Evolutionary conservation across 352 stramenopile genomes (phyloP), one percentile per base, ranked within the genome.

Genomic region (Pythium catenulatum): DNA sequence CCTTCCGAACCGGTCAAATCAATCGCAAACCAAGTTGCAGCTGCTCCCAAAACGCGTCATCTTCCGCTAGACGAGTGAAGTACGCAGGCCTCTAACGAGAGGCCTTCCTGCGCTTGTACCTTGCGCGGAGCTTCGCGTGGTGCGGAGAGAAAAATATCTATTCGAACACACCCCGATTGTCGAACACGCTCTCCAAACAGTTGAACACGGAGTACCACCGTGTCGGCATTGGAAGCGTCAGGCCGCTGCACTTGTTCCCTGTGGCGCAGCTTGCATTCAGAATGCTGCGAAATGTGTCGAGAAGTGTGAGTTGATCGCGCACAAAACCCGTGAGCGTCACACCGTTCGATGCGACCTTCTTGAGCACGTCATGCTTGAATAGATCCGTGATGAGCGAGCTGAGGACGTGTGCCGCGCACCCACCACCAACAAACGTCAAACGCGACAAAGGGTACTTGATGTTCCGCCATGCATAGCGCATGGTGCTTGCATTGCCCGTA

Each of bases 401-500:
- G 4, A 78, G 9, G 11, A 61, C 50, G 46, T 84, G 77, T 7
- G 77, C 77, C 39, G 77, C 63, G 34, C 77, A 76, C 2, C 76
- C 76, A 21, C 61, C 61, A 41, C 59, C 59, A n/a, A 83, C 36
- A 23, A 83, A 68, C 30, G 30, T 34, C 4, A 54, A 34, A 8
- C 36, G 61, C 7, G 19, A 46, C n/a, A n/a, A n/a, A n/a, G n/a
- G n/a, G n/a, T n/a, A n/a, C n/a, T n/a, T n/a, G 25, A 72, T 14
- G 14, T 23, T 39, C 0, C n/a, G 14, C 76, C 76, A 83, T 5
- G 41, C 34, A 8, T 32, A 19, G 4, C 2, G 19, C 77, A 78
- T 78, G 43, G 59, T 78, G 8, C n/a, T 46, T 5, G 77, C 77
- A 37, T 84, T 84, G 25, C 78, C 77, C 2, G 77, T 84, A 14